A percentile compares a stretch with the other conserved stretches of the same genome.
Evolutionary conservation across 768 basidiomycete genomes (phyloP).

Genomic region (Lanmaoa pseudosensibilis): DNA sequence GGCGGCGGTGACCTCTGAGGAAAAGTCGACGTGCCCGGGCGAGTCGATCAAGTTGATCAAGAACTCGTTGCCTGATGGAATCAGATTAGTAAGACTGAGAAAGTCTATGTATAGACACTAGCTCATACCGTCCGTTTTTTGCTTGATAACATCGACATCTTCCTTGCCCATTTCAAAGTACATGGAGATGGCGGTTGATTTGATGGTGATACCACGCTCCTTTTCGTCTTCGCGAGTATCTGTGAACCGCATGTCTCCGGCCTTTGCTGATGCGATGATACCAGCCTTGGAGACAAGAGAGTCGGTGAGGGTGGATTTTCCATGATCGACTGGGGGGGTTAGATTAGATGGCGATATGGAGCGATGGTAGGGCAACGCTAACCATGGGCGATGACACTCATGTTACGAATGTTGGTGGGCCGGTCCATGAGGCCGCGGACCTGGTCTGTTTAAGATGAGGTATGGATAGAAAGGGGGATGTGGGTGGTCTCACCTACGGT

Average conservation of each 20-base stretch:
- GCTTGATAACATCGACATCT: constrained; percentile 79
- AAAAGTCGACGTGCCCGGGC: constrained; percentile 99
- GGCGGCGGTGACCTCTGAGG: constrained; percentile 98
- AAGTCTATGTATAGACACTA: constrained; percentile 5
- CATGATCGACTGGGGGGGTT: constrained; percentile 83
- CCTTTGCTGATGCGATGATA: constrained; percentile 93
- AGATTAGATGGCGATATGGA: constrained; percentile 21
- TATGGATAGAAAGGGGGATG: background rate
- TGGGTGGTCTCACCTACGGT: constrained; percentile 65
- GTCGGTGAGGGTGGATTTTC: constrained; percentile 99
- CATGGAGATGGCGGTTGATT: constrained; percentile 99
- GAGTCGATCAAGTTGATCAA: constrained; percentile 99
- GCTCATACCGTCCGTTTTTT: constrained; percentile 84
- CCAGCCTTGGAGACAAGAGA: constrained; percentile 99
- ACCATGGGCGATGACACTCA: constrained; percentile 94
- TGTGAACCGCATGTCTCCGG: constrained; percentile 95
- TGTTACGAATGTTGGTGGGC: constrained; percentile 92
- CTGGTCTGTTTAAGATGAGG: constrained; percentile 57
- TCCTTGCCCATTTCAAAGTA: constrained; percentile 96
- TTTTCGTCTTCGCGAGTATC: constrained; percentile 98
- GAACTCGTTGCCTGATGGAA: constrained; percentile 77
- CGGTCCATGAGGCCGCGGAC: constrained; percentile 85
- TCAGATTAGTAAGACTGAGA: background rate
- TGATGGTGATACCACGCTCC: constrained; percentile 99
- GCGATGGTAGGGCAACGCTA: constrained; percentile 30